Percentiles rank a stretch among this genome's conserved stretches.
These are phyloP conservation scores for Globisporangium mamillatum DNA, from an alignment of 352 stramenopile species.

Conservation along the genomic window DNA sequence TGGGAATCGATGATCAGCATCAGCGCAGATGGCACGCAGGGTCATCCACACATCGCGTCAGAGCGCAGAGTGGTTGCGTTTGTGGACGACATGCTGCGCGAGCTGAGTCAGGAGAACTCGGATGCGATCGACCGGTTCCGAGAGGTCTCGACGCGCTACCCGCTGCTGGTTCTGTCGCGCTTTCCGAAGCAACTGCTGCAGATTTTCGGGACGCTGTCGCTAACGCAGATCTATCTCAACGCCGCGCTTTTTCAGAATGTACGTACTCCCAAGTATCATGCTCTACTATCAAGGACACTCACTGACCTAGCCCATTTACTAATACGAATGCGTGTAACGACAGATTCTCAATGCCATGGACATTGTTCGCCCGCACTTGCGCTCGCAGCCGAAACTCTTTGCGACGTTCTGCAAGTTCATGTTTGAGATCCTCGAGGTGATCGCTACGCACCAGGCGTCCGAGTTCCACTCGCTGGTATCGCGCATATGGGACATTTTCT, in stretches of 20 bases:
- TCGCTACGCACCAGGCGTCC: conserved; percentile 55
- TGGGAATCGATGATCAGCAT: conserved; percentile 54
- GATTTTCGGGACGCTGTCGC: conserved; percentile 51
- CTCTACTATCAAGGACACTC: neutral
- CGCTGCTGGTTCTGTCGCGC: conserved; percentile 50
- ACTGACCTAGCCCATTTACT: neutral
- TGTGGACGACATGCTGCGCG: conserved; percentile 47
- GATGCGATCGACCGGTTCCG: conserved; percentile 63
- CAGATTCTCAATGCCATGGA: conserved; percentile 65
- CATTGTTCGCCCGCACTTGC: conserved; percentile 42
- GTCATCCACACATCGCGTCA: conserved; percentile 16
- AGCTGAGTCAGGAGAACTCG: conserved; percentile 37
- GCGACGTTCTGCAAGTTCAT: conserved; percentile 46
- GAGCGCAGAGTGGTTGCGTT: conserved; percentile 28
- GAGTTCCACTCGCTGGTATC: conserved; percentile 67
- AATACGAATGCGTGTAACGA: neutral
- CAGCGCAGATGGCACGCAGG: conserved; percentile 13
- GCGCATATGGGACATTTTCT: conserved; percentile 47
- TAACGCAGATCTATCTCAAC: conserved; percentile 73
- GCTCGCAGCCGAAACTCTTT: conserved; percentile 29
- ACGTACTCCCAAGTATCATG: conserved; percentile 11
- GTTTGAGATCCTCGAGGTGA: conserved; percentile 67
- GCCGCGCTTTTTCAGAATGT: conserved; percentile 58
- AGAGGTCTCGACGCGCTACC: conserved; percentile 51
- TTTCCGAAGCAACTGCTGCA: conserved; percentile 50